phyloP scores from a whole-genome alignment of 2,329 filamentous ascomycete species.

The Xylariaceae sp. region DNA sequence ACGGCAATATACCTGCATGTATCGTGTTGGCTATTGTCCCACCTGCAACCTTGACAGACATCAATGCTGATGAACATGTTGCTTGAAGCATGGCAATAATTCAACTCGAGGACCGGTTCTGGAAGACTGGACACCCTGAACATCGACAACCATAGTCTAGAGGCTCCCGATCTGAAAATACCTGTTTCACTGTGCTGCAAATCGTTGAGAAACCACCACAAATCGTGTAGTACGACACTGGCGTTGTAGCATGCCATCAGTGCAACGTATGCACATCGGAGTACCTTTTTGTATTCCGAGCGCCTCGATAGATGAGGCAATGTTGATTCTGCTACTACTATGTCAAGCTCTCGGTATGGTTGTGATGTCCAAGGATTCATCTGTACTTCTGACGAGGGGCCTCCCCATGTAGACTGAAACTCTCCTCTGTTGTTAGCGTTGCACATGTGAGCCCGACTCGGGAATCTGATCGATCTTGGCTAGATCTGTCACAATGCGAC shows the following conservation, averaged over 20 bases:
- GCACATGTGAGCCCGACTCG: not conserved
- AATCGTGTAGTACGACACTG: conserved; percentile 10
- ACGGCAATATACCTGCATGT: not conserved
- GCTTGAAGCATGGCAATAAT: not conserved
- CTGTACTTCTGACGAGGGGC: not conserved
- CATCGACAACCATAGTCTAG: not conserved
- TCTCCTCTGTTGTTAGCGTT: not conserved
- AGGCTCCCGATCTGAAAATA: not conserved
- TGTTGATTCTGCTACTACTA: not conserved
- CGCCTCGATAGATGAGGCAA: not conserved
- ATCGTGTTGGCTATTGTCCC: not conserved
- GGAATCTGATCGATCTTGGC: conserved; percentile 9
- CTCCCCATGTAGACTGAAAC: not conserved
- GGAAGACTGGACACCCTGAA: not conserved
- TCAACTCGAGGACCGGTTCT: not conserved
- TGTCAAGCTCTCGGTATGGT: not conserved
- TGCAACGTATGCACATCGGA: not conserved
- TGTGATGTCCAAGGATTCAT: not conserved
- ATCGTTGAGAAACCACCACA: not conserved
- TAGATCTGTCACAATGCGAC: conserved; percentile 17
- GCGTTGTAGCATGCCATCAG: not conserved
- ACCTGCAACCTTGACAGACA: not conserved
- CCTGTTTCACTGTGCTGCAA: conserved; percentile 16
- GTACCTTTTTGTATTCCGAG: not conserved
- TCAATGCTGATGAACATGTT: not conserved